Base-by-base conservation (phyloP, 257 asterid genomes). In the Salvia rosmarinus region DNA sequence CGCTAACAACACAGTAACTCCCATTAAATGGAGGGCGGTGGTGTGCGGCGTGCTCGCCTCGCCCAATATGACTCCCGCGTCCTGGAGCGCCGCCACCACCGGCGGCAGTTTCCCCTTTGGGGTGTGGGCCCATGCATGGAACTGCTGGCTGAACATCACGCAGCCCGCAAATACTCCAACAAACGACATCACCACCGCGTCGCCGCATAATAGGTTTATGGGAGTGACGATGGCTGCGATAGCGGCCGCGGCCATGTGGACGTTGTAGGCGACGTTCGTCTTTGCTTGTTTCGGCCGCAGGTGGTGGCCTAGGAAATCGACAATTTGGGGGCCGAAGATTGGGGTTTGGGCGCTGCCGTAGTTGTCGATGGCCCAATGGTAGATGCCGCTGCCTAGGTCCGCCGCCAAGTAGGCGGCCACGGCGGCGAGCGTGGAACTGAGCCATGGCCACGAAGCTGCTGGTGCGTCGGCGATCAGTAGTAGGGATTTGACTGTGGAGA, bases 41-140 rank as follows among this genome's bases (percentile, higher is more conserved):
- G 79, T 94, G 98, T 4, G 84, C 88, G 20, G 82, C 92, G 68
- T 94, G 98, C 66, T 84, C 83, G 80, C 67, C 63, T 85, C 71
- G 9, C 86, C 77, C 51, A 94, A 78, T 0, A 94, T 68, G 9
- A 91, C 52, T 10, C 98, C 91, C 44, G 86, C 85, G n/a, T 83
- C 90, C 69, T 94, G 98, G n/a, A 91, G 77, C 21, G 89, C 88
- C 71, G 71, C 92, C 71, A 91, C 97, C 49, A 62, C 4, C 14
- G 76, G 59, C n/a, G 90, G 95, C 8, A 90, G 90, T 83, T 65
- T 83, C 75, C 85, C 74, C 58, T 81, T 89, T 0, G 89, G 88
- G 0, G 89, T 86, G 68, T 94, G 98, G 7, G 91, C 87, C 97
- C 98, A 90, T 0, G 90, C 88, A 35, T 92, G 98, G 46, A 90